Percentiles rank a stretch among this genome's conserved stretches.
Evolutionary conservation across 805 yeast genomes (phyloP).

Genomic region (Cyberlindnera galapagoensis): DNA sequence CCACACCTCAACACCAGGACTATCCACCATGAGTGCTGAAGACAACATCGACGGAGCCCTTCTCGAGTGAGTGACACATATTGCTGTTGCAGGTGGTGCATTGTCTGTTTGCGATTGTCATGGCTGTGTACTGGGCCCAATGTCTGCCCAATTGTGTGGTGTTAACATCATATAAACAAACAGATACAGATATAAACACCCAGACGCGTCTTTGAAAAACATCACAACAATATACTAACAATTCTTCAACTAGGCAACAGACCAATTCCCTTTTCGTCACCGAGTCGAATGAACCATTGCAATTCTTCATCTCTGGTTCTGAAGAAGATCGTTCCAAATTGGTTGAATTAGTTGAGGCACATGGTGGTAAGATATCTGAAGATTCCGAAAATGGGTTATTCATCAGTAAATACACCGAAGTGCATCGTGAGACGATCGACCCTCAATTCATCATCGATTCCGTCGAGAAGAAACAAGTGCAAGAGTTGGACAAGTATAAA

Average conservation of each 20-base stretch:
- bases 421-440: constrained; percentile 14
- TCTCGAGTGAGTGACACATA: constrained; percentile 4
- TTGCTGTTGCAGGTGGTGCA: neutral
- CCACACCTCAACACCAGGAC: constrained; percentile 1
- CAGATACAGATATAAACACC: too few species aligned
- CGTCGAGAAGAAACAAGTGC: constrained; percentile 10
- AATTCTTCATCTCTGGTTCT: constrained; percentile 17
- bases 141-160: too few species aligned
- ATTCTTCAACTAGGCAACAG: constrained; percentile 1
- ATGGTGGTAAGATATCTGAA: constrained; percentile 19
- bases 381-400: constrained; percentile 9
- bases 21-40: neutral
- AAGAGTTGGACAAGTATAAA: constrained; percentile 12
- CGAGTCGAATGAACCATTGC: constrained; percentile 8
- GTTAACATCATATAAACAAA: too few species aligned
- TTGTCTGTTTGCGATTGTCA: too few species aligned
- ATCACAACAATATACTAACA: neutral
- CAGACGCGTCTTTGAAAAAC: constrained; percentile 1
- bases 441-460: constrained; percentile 20
- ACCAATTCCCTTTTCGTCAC: constrained; percentile 3
- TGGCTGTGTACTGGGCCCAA: too few species aligned
- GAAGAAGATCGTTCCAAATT: constrained; percentile 16
- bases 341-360: constrained; percentile 5
- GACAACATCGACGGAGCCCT: constrained; percentile 11
- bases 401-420: constrained; percentile 17